phyloP scores from a whole-genome alignment of 176 grass and related monocot genomes.

The Puya raimondii region DNA sequence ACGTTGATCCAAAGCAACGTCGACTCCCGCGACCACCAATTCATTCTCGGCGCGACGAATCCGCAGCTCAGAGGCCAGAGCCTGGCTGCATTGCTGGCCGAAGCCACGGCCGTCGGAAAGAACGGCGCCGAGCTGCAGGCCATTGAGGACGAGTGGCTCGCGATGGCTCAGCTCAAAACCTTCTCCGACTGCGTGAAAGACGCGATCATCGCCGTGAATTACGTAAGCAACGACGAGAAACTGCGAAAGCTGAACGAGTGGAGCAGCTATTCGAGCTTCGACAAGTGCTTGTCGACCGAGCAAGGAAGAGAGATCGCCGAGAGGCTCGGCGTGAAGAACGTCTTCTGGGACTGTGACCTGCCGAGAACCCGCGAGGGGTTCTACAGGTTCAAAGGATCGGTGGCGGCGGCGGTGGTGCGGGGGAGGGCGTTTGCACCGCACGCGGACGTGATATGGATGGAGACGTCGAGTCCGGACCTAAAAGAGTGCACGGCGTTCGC shows the following conservation, averaged over 20 bases:
- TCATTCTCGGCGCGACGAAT: constrained; percentile 63
- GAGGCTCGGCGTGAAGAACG: constrained; percentile 31
- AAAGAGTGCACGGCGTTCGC: constrained; percentile 67
- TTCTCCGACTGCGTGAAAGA: constrained; percentile 62
- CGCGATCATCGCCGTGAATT: constrained; percentile 30
- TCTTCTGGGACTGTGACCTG: constrained; percentile 96
- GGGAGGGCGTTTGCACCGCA: constrained; percentile 60
- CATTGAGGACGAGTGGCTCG: constrained; percentile 62
- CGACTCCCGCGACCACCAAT: constrained; percentile 81
- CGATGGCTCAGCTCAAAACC: constrained; percentile 53
- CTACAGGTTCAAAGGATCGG: constrained; percentile 77
- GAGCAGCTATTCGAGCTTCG: constrained; percentile 34
- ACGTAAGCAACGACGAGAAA: constrained; percentile 32
- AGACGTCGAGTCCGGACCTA: constrained; percentile 83
- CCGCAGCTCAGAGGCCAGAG: constrained; percentile 32
- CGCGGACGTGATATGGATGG: constrained; percentile 91
- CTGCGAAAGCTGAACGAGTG: constrained; percentile 47
- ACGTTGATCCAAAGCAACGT: constrained; percentile 90
- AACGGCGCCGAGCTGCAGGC: constrained; percentile 58
- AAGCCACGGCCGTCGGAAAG: constrained; percentile 39
- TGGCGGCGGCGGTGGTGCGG: constrained; percentile 59
- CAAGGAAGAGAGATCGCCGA: constrained; percentile 51
- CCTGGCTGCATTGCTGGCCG: constrained; percentile 36
- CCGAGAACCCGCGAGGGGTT: constrained; percentile 83
- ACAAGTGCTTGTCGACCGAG: constrained; percentile 52